Percentiles rank a stretch among this genome's conserved stretches.
Conservation (phyloP, 2,329 filamentous ascomycete species). For the Emmonsiellopsis sp. region DNA sequence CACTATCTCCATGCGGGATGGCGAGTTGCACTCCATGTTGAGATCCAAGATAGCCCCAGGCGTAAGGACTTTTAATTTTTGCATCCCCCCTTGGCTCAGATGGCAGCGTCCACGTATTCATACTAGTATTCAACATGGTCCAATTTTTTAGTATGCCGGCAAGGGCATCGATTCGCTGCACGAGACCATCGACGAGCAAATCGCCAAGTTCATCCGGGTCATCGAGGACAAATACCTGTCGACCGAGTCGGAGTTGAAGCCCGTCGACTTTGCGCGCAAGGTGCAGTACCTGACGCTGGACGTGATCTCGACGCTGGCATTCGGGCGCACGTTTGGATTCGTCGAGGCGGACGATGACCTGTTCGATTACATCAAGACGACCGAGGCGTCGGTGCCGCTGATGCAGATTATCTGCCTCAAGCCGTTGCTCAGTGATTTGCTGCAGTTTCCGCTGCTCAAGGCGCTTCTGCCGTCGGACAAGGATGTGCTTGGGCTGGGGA, state of each 20-base stretch:
- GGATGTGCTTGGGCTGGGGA: constrained; percentile 16
- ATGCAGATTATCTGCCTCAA: constrained; percentile 10
- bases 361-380: constrained; percentile 28
- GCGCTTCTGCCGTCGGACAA: constrained; percentile 13
- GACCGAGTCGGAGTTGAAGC: constrained; percentile 17
- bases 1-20: neutral
- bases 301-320: constrained; percentile 46
- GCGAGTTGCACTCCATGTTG: neutral
- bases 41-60: constrained; percentile 3
- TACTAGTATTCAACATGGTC: neutral
- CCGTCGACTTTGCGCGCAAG: constrained; percentile 41
- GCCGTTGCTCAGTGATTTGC: constrained; percentile 13
- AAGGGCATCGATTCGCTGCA: constrained; percentile 47
- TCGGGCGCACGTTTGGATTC: constrained; percentile 43
- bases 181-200: constrained; percentile 38
- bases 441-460: constrained; percentile 9
- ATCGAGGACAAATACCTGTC: constrained; percentile 41
- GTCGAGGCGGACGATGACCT: constrained; percentile 37
- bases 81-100: neutral
- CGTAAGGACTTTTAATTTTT: neutral
- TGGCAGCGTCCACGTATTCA: neutral
- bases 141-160: constrained; percentile 38
- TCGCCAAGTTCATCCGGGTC: constrained; percentile 40
- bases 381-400: constrained; percentile 14
- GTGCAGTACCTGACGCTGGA: constrained; percentile 49